phyloP scores from a whole-genome alignment of 2,329 filamentous ascomycete genomes.

The Colletotrichum sansevieriae region DNA sequence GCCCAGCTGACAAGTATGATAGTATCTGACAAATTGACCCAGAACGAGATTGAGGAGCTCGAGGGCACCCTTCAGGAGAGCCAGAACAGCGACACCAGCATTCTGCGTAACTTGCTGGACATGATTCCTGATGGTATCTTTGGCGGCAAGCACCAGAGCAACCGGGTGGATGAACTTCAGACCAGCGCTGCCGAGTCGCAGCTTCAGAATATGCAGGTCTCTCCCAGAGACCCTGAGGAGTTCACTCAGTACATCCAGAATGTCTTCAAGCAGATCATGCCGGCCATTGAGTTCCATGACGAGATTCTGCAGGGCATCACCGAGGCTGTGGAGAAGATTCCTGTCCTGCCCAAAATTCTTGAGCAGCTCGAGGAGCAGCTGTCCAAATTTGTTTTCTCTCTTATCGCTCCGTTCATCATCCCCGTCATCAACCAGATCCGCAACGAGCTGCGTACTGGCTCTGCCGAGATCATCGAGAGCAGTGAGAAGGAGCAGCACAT shows the following conservation, averaged over 20 bases:
- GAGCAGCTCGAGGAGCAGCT: slow-evolving; percentile 90
- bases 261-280: slow-evolving; percentile 84
- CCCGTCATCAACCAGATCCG: slow-evolving; percentile 91
- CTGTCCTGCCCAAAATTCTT: slow-evolving; percentile 84
- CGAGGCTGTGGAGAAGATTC: slow-evolving; percentile 85
- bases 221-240: slow-evolving; percentile 84
- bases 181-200: slow-evolving; percentile 80
- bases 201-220: slow-evolving; percentile 80
- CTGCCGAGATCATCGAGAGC: slow-evolving; percentile 87
- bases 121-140: slow-evolving; percentile 87
- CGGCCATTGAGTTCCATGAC: slow-evolving; percentile 92
- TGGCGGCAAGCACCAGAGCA: slow-evolving; percentile 79
- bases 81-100: slow-evolving; percentile 74
- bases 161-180: slow-evolving; percentile 84
- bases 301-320: slow-evolving; percentile 85
- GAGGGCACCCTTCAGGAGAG: slow-evolving; percentile 83
- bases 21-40: slow-evolving; percentile 90
- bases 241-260: slow-evolving; percentile 83
- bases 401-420: slow-evolving; percentile 88
- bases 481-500: slow-evolving; percentile 87
- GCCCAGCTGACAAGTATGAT: slow-evolving; percentile 40
- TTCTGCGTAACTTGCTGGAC: slow-evolving; percentile 83
- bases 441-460: slow-evolving; percentile 86
- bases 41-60: slow-evolving; percentile 90
- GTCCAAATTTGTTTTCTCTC: slow-evolving; percentile 90